phyloP scores from a whole-genome alignment of 495 filamentous ascomycete species.

The Daldinia concentrica region DNA sequence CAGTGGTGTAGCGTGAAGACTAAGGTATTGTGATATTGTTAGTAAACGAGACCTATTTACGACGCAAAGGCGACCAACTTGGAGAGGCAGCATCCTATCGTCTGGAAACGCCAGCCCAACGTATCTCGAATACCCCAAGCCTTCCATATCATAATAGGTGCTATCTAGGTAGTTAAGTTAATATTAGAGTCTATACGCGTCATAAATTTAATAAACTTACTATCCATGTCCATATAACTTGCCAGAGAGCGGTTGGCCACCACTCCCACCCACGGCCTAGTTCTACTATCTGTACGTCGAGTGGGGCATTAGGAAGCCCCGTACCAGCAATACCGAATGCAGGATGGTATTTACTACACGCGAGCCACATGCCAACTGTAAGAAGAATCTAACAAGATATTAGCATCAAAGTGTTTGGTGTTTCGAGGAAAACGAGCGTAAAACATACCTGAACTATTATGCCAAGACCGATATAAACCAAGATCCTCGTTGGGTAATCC shows the following conservation, averaged over 20 bases:
- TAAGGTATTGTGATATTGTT: conserved; percentile 40
- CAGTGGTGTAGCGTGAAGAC: conserved; percentile 71
- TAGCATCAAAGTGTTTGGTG: not conserved
- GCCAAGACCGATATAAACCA: conserved; percentile 59
- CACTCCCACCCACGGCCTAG: conserved; percentile 69
- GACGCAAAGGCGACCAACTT: conserved; percentile 49
- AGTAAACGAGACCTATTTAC: not conserved
- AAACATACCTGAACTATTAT: conserved; percentile 60
- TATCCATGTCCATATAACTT: conserved; percentile 71
- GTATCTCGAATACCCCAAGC: conserved; percentile 66
- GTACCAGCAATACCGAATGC: conserved; percentile 54
- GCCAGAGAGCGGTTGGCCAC: conserved; percentile 72
- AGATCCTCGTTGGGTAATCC: conserved; percentile 57
- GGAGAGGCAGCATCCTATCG: conserved; percentile 66
- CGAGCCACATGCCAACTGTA: conserved; percentile 68
- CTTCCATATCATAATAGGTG: conserved; percentile 54
- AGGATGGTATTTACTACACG: conserved; percentile 71
- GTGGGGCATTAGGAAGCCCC: conserved; percentile 58
- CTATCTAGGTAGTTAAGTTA: conserved; percentile 36
- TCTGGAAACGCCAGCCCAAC: conserved; percentile 74
- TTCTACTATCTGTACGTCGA: conserved; percentile 58
- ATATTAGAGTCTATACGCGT: conserved; percentile 49
- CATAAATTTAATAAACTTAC: conserved; percentile 60
- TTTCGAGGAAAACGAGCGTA: not conserved
- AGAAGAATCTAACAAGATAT: conserved; percentile 59